Base-by-base conservation (phyloP, 139 green algal genomes). In the Chlorella sp. region DNA sequence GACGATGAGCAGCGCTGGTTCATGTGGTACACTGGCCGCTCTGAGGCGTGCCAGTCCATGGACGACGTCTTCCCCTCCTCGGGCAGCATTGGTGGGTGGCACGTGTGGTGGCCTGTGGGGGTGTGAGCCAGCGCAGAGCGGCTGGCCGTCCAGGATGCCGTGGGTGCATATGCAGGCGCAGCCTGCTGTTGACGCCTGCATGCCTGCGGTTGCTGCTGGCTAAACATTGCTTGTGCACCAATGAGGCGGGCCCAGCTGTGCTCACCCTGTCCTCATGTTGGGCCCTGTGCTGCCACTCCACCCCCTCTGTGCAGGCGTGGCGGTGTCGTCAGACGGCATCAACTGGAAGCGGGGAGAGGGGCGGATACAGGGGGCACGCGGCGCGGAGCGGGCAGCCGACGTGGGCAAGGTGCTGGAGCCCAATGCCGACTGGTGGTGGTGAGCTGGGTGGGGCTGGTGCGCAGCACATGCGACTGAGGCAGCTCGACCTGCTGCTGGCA, bases 11-110 rank as follows among this genome's bases (percentile, higher is more conserved):
- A 95, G 90, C 89, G 93, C 4, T 98, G 95, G 95, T 92, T 91
- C 71, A 97, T 98, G 95, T 98, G 95, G 95, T 98, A 98, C 83
- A 90, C 82, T 32, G 95, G 94, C 2, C 85, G 90, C 5, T 82
- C 47, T 30, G 6, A 62, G 1, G 51, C 69, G 23, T 63, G 74
- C 65, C 26, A 75, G 39, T 74, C 76, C 56, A 34, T 94, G 74
- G 91, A 95, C 71, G 87, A 78, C 2, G 81, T 95, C 7, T 88
- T 88, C 41, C 90, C 93, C 28, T 89, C 86, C 16, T 90, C 92
- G 3, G 94, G 94, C 39, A 91, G 72, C 74, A 78, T 93, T 47
- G 93, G 94, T 95, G 78, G 12, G 87, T 55, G 75, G 34, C 2
- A 13, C 32, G 18, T 5, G 25, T 2, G 34, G 17, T 6, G 69